Evolutionary conservation across 2,329 filamentous ascomycete genomes (phyloP).

Genomic region (Microdochium bolleyi): DNA sequence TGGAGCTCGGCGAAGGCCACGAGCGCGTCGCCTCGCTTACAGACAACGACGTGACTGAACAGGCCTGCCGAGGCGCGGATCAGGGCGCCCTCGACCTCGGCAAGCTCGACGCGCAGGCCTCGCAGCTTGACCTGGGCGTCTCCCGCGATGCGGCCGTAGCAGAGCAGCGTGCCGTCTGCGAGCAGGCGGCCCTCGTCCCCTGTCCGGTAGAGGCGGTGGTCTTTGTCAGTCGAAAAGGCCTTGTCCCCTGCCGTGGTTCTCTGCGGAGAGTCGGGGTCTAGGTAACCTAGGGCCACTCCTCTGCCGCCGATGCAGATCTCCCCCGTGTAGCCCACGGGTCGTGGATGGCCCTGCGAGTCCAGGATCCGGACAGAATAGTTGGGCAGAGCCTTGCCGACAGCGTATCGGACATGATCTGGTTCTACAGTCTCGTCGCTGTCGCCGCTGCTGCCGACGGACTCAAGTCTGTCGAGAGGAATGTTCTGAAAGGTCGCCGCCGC

Average conservation of each 20-base stretch:
- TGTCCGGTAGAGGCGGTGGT: constrained; percentile 23
- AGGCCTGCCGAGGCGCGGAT: too few relatives aligned
- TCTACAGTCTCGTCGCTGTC: too few relatives aligned
- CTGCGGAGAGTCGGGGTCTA: background rate
- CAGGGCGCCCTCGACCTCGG: too few relatives aligned
- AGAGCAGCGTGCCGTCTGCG: constrained; percentile 22
- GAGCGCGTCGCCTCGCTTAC: too few relatives aligned
- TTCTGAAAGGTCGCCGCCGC: too few relatives aligned
- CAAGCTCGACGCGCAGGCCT: constrained; percentile 26
- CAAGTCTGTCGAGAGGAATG: too few relatives aligned
- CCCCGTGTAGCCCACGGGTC: constrained; percentile 9
- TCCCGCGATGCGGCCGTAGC: constrained; percentile 27
- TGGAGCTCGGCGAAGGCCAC: too few relatives aligned
- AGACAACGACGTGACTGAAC: too few relatives aligned
- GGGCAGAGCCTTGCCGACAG: constrained; percentile 15
- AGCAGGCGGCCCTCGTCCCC: constrained; percentile 28
- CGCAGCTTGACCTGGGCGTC: too few relatives aligned
- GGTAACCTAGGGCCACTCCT: background rate
- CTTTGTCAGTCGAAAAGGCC: too few relatives aligned
- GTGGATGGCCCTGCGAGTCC: constrained; percentile 9
- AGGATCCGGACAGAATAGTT: constrained; percentile 9
- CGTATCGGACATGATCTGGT: background rate
- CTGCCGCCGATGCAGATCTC: constrained; percentile 1
- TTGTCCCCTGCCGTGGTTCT: too few relatives aligned
- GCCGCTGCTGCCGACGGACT: too few relatives aligned